A percentile compares a stretch with the other conserved stretches of the same genome.
Evolutionary conservation across 768 basidiomycete species (phyloP).

Genomic region (Gyrodon lividus): DNA sequence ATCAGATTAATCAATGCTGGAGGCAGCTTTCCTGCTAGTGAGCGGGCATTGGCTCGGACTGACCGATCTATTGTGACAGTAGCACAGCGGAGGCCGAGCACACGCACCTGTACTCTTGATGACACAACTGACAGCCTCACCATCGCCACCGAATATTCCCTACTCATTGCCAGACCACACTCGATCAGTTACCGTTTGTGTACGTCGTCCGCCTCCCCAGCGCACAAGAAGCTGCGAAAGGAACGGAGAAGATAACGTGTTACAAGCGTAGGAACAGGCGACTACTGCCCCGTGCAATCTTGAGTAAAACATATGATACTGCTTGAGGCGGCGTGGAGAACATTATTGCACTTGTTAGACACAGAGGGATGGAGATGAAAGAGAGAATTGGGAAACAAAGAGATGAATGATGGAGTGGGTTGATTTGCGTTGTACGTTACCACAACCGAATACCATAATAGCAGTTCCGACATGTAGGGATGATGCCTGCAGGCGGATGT

Average conservation of each 20-base stretch:
- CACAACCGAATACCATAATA: conserved; percentile 37
- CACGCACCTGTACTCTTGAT: no score
- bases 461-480: conserved; percentile 28
- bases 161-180: neutral
- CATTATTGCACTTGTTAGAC: conserved; percentile 31
- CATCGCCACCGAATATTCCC: no score
- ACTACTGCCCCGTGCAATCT: conserved; percentile 15
- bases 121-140: no score
- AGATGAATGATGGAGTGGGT: conserved; percentile 28
- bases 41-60: no score
- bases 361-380: conserved; percentile 19
- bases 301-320: conserved; percentile 30
- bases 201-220: conserved; percentile 6
- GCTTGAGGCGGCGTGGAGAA: conserved; percentile 28
- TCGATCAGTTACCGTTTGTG: neutral
- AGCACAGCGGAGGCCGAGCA: no score
- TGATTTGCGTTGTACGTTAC: conserved; percentile 37
- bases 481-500: conserved; percentile 26
- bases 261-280: conserved; percentile 19
- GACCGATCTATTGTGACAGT: no score
- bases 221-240: conserved; percentile 14
- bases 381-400: conserved; percentile 26
- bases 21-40: no score
- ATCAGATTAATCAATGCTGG: no score
- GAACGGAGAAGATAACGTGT: conserved; percentile 14